phyloP scores from a whole-genome alignment of 257 asterid genomes.

The Avicennia marina region DNA sequence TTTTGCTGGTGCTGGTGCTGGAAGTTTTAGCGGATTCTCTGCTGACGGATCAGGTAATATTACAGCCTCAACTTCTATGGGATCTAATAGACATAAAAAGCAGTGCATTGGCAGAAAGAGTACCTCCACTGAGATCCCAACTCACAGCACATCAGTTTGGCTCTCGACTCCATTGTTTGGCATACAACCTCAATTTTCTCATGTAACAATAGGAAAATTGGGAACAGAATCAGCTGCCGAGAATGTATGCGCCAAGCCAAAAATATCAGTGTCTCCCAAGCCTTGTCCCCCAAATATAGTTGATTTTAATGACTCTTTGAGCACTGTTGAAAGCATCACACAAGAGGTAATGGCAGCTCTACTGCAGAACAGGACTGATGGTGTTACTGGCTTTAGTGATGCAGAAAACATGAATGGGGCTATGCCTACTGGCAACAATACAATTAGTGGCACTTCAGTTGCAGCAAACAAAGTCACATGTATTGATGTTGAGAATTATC shows the following conservation, averaged over 20 bases:
- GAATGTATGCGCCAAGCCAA: neutral
- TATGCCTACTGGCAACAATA: neutral
- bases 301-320: neutral
- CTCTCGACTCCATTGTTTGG: neutral
- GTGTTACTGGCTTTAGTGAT: neutral
- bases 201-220: neutral
- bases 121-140: neutral
- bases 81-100: neutral
- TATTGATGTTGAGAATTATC: neutral
- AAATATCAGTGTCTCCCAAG: neutral
- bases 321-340: conserved; percentile 1
- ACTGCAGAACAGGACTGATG: neutral
- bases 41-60: neutral
- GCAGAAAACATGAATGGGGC: neutral
- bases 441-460: neutral
- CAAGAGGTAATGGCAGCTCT: neutral
- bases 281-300: neutral
- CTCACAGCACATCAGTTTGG: neutral
- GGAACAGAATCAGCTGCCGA: neutral
- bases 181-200: neutral
- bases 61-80: neutral
- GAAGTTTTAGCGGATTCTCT: neutral
- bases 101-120: neutral
- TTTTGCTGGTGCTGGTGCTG: neutral
- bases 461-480: neutral